phyloP scores from a whole-genome alignment of 2,329 filamentous ascomycete species.

The Calonectria pseudoreteaudii region DNA sequence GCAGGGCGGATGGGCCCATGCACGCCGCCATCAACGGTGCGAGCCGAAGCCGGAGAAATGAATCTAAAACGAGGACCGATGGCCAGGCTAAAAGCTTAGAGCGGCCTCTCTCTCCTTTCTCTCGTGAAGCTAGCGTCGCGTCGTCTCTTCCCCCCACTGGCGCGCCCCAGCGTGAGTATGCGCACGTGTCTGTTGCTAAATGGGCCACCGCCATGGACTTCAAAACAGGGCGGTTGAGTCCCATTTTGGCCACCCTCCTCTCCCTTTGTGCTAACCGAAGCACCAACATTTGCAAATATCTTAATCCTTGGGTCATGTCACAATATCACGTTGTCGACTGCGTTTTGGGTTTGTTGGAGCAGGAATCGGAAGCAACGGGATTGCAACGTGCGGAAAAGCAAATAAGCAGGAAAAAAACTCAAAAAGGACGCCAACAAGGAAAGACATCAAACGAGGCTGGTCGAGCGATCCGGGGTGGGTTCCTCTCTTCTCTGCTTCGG shows the following conservation, averaged over 20 bases:
- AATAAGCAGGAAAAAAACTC: neutral
- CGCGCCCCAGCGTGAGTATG: constrained; percentile 32
- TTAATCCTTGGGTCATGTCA: neutral
- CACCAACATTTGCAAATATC: neutral
- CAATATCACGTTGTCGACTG: neutral
- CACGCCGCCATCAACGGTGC: constrained; percentile 50
- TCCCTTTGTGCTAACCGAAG: neutral
- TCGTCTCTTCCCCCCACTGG: constrained; percentile 38
- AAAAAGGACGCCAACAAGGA: constrained; percentile 4
- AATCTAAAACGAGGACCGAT: constrained; percentile 47
- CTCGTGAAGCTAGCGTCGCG: constrained; percentile 37
- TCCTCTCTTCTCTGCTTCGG: constrained; percentile 25
- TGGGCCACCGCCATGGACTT: constrained; percentile 39
- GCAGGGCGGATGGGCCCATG: constrained; percentile 39
- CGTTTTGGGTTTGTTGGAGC: neutral
- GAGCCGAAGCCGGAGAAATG: constrained; percentile 51
- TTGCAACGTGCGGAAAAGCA: neutral
- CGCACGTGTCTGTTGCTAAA: constrained; percentile 51
- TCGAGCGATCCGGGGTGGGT: constrained; percentile 20
- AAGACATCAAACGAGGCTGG: constrained; percentile 14
- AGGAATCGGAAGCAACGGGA: constrained; percentile 4
- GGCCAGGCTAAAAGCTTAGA: constrained; percentile 38
- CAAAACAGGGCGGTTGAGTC: neutral
- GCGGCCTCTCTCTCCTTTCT: constrained; percentile 31
- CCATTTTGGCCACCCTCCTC: neutral